These are phyloP conservation scores for Liquidambar formosana DNA, from an alignment of 164 flowering plant species.

Conservation along the genomic window DNA sequence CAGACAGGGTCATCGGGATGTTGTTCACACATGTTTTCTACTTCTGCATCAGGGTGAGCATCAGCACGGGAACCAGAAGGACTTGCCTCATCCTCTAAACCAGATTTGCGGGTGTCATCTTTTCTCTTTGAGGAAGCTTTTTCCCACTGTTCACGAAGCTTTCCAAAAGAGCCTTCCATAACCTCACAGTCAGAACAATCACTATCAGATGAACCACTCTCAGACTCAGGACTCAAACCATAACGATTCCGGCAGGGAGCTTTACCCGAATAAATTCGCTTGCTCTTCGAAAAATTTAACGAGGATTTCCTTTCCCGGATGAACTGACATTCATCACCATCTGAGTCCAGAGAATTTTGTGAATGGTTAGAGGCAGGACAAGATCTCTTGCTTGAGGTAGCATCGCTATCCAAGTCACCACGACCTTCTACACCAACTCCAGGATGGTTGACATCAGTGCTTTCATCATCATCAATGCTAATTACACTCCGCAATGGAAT, in stretches of 20 bases:
- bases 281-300: constrained; percentile 43
- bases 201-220: constrained; percentile 46
- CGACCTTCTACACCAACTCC: constrained; percentile 18
- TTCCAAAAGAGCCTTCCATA: constrained; percentile 53
- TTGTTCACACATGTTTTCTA: constrained; percentile 18
- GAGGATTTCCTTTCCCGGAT: constrained; percentile 28
- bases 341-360: constrained; percentile 19
- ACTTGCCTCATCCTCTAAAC: constrained; percentile 29
- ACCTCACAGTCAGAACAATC: constrained; percentile 78
- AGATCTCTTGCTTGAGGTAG: constrained; percentile 34
- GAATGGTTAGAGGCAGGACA: constrained; percentile 14
- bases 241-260: constrained; percentile 34
- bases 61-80: constrained; percentile 32
- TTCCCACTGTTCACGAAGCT: constrained; percentile 73
- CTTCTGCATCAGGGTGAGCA: constrained; percentile 21
- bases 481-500: constrained; percentile 30
- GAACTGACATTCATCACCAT: constrained; percentile 35
- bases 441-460: constrained; percentile 20
- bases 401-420: constrained; percentile 38
- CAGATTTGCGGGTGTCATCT: constrained; percentile 16
- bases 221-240: constrained; percentile 40
- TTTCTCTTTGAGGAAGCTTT: constrained; percentile 54
- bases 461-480: constrained; percentile 62
- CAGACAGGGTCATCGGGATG: constrained; percentile 17
- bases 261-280: constrained; percentile 30